A percentile compares a stretch with the other conserved stretches of the same genome.
Conservation (phyloP, 2,329 filamentous ascomycete genomes). For the Fonsecaea multimorphosa region DNA sequence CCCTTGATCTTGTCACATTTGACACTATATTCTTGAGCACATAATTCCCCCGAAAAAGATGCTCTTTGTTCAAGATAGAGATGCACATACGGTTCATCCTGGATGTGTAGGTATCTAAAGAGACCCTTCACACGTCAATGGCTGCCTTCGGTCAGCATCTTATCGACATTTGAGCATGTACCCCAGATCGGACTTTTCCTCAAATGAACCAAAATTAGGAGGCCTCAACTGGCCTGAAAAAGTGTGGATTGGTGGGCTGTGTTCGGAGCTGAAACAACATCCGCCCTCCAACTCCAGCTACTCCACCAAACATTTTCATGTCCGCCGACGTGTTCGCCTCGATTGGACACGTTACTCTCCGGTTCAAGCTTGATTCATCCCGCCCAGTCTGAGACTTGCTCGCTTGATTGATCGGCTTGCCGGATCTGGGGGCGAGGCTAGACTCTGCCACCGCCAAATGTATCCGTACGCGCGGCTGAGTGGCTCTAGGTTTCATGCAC, state of each 20-base stretch:
- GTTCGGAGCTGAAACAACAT: not conserved
- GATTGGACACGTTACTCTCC: constrained; percentile 11
- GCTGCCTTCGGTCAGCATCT: not conserved
- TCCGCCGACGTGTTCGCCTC: not conserved
- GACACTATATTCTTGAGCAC: not conserved
- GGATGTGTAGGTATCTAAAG: not conserved
- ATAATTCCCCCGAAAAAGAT: not conserved
- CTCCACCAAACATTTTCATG: constrained; percentile 2
- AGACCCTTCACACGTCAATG: not conserved
- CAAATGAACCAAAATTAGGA: not conserved
- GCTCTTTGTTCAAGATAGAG: not conserved
- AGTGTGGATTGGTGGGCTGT: not conserved
- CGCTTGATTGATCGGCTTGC: not conserved
- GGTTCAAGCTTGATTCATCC: constrained; percentile 22
- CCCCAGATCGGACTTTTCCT: not conserved
- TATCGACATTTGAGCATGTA: not conserved
- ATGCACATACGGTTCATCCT: not conserved
- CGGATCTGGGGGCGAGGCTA: constrained; percentile 12
- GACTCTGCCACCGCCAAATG: constrained; percentile 12
- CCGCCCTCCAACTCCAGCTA: not conserved
- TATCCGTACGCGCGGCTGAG: constrained; percentile 15
- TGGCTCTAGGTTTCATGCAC: constrained; percentile 14
- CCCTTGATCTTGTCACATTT: constrained; percentile 1
- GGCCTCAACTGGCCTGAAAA: no score
- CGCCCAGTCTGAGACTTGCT: not conserved